Conservation (phyloP, 345 rosid species). For the Melastoma malabathricum region DNA sequence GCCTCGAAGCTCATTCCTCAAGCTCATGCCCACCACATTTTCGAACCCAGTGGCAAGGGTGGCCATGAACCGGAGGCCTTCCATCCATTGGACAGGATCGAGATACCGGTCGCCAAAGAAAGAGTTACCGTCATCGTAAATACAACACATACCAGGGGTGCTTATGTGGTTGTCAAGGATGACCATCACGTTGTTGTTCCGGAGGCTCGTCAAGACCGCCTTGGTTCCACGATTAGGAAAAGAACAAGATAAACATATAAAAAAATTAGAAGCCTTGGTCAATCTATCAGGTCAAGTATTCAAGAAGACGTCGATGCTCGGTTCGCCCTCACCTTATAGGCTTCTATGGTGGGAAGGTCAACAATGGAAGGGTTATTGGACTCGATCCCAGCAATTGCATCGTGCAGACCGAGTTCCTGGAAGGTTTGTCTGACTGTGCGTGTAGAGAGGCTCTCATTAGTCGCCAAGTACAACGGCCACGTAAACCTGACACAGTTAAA, state of each 20-base stretch:
- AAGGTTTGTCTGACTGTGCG: constrained; percentile 18
- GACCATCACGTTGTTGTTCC: constrained; percentile 11
- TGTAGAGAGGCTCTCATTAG: constrained; percentile 13
- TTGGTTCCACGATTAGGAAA: background rate
- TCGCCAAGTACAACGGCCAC: constrained; percentile 26
- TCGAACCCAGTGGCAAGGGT: background rate
- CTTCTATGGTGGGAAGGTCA: constrained; percentile 22
- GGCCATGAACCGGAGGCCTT: constrained; percentile 13
- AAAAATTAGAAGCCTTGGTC: background rate
- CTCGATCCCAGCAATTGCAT: constrained; percentile 17
- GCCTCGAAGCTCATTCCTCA: constrained; percentile 20
- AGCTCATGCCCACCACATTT: constrained; percentile 14
- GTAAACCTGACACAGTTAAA: constrained; percentile 33
- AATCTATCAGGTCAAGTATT: background rate
- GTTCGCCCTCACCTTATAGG: constrained; percentile 18
- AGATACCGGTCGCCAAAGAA: constrained; percentile 16
- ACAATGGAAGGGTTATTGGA: constrained; percentile 23
- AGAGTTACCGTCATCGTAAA: constrained; percentile 10
- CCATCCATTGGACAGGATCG: constrained; percentile 10
- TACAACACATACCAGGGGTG: constrained; percentile 18
- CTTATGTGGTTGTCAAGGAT: constrained; percentile 17
- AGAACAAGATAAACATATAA: too few species aligned
- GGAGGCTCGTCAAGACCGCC: constrained; percentile 7
- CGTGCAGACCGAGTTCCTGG: constrained; percentile 12
- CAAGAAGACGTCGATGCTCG: background rate